These are phyloP conservation scores for Calonectria pseudoreteaudii DNA, from an alignment of 2,329 filamentous ascomycete genomes.

Conservation along the genomic window DNA sequence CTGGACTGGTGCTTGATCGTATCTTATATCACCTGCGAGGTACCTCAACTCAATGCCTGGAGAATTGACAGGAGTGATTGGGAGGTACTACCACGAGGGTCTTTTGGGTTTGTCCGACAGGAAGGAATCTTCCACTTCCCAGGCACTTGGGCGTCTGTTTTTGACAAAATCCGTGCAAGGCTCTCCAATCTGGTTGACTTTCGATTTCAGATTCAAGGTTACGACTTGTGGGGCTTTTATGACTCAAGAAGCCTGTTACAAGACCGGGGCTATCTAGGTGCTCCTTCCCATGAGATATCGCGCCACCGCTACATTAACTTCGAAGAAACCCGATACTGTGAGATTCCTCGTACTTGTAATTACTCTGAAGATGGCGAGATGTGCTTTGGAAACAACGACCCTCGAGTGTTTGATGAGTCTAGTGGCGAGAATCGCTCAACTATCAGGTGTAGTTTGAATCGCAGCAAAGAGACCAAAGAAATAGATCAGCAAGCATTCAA, in stretches of 20 bases:
- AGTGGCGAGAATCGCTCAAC: neutral
- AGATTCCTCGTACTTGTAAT: neutral
- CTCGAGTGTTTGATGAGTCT: neutral
- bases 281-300: neutral
- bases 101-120: neutral
- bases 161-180: conserved; percentile 31
- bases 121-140: conserved; percentile 24
- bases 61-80: conserved; percentile 26
- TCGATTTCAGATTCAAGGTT: neutral
- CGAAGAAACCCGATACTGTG: neutral
- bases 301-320: neutral
- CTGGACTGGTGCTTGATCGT: conserved; percentile 25
- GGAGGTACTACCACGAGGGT: conserved; percentile 9
- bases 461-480: neutral
- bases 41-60: neutral
- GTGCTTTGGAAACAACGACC: neutral
- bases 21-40: conserved; percentile 13
- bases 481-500: neutral
- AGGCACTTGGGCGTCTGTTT: conserved; percentile 34
- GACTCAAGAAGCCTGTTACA: neutral
- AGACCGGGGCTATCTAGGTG: neutral
- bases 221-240: neutral
- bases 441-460: neutral
- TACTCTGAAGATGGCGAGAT: neutral
- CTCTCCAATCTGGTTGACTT: conserved; percentile 35